Percentiles rank a stretch among this genome's conserved stretches.
Conservation (phyloP, 2,329 filamentous ascomycete genomes). For the Aspergillus sp. region DNA sequence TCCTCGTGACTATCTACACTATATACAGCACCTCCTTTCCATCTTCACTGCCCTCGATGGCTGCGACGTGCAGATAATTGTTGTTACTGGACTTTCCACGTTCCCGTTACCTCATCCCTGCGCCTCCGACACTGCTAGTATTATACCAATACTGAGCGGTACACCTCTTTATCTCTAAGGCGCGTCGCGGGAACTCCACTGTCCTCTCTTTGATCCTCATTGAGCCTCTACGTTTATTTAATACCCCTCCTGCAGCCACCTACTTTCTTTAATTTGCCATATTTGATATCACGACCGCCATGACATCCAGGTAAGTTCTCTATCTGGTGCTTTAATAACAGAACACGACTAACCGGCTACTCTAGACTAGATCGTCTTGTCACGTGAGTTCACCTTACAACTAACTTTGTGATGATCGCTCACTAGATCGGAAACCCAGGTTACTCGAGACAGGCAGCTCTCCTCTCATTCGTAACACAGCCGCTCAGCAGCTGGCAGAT, state of each 20-base stretch:
- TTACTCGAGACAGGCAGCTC: conserved; percentile 97
- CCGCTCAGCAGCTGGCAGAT: conserved; percentile 93
- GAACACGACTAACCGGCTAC: conserved; percentile 32
- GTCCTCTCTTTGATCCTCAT: conserved; percentile 9
- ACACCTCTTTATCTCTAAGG: conserved; percentile 8
- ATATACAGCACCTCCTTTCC: not conserved
- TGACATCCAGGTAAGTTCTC: conserved; percentile 44
- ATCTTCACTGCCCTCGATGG: conserved; percentile 16
- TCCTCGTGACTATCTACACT: not conserved
- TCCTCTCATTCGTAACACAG: conserved; percentile 91
- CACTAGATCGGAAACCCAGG: conserved; percentile 49
- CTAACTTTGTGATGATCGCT: not conserved
- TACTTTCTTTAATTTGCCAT: conserved; percentile 3
- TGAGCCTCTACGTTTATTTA: conserved; percentile 1
- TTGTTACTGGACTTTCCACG: conserved; percentile 10
- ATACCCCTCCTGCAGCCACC: conserved; percentile 5
- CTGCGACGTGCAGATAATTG: conserved; percentile 23
- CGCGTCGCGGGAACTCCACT: conserved; percentile 10
- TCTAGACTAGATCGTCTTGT: conserved; percentile 77
- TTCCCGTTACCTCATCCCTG: conserved; percentile 13
- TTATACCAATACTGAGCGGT: conserved; percentile 6
- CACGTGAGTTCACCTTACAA: conserved; percentile 65
- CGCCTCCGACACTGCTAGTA: conserved; percentile 3
- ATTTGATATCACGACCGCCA: conserved; percentile 27
- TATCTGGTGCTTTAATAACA: conserved; percentile 14